Evolutionary conservation across 768 basidiomycete genomes (phyloP), one percentile per base, ranked within the genome.

Genomic region (Cubamyces lactineus): DNA sequence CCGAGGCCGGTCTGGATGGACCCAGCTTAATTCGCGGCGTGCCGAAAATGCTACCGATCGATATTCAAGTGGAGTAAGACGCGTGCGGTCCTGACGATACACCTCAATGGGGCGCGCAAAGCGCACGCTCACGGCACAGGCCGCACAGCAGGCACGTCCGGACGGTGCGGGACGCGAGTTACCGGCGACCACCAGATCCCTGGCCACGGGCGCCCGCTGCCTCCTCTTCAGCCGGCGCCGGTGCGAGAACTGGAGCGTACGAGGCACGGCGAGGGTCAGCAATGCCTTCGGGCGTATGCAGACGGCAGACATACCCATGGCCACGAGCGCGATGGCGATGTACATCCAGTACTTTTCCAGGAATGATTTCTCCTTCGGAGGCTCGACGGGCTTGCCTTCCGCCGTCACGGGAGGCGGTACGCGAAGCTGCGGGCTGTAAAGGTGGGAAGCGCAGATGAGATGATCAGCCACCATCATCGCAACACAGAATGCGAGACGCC

Each of bases 261-360:
- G 15, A 51, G 26, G 50, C 38, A 38, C 8, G 38, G 41, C 43
- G 19, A 46, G 13, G n/a, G 30, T 41, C 19, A 51, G 40, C 40
- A 42, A 13, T 9, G 56, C 17, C 24, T 8, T 38, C 26, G 21
- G 39, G 13, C 30, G 50, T 45, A 21, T 11, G 40, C 17, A 46
- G n/a, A 28, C 21, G 13, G 50, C 9, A 38, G 28, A 61, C 55
- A 38, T 51, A 82, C 87, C 73, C 70, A 91, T 88, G 46, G 86
- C 82, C 17, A 89, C 69, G 11, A 88, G 72, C 46, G 84, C 72
- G 3, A 85, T 80, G 43, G 81, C 76, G 40, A 92, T 82, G 68
- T 94, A 94, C 74, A 94, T 79, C 94, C 94, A 96, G 73, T 96
- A 96, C 72, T 94, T 95, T 69, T 92, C 89, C 43, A 94, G 59